These are phyloP conservation scores for Pseudocercospora macadamiae DNA, from an alignment of 2,329 filamentous ascomycete genomes.

Conservation along the genomic window DNA sequence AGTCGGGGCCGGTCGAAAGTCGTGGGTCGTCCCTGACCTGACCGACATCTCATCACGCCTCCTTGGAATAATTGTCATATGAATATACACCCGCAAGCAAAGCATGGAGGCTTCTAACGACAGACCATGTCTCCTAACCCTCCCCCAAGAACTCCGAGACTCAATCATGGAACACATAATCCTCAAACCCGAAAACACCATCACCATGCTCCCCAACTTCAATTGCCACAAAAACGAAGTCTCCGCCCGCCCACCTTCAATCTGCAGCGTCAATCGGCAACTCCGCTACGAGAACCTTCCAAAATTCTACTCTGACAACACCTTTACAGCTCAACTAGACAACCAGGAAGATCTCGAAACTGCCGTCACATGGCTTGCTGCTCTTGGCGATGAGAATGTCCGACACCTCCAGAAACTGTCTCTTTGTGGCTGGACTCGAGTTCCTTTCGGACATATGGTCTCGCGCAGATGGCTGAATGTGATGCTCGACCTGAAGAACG, in stretches of 20 bases:
- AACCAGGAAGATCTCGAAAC: constrained; percentile 23
- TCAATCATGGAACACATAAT: constrained; percentile 29
- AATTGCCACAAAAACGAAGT: constrained; percentile 23
- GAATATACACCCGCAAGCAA: constrained; percentile 2
- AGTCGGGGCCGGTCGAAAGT: neutral
- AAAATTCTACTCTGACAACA: constrained; percentile 31
- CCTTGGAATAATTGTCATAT: too few species aligned
- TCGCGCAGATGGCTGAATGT: constrained; percentile 24
- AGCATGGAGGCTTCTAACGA: too few species aligned
- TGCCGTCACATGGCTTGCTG: constrained; percentile 26
- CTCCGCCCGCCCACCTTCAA: constrained; percentile 25
- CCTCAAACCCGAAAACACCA: constrained; percentile 25
- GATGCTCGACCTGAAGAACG: constrained; percentile 27
- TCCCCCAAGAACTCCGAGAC: constrained; percentile 33
- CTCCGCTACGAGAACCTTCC: constrained; percentile 29
- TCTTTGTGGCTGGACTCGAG: constrained; percentile 30
- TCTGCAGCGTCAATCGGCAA: constrained; percentile 27
- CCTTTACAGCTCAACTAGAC: constrained; percentile 31
- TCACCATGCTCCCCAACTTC: constrained; percentile 29
- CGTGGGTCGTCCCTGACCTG: too few species aligned
- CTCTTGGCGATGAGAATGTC: constrained; percentile 27
- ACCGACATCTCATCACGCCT: too few species aligned
- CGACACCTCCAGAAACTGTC: constrained; percentile 22
- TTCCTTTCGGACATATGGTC: constrained; percentile 31
- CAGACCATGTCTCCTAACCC: constrained; percentile 23